These are phyloP conservation scores for Xylaria palmicola DNA, from an alignment of 495 filamentous ascomycete genomes.

Conservation along the genomic window DNA sequence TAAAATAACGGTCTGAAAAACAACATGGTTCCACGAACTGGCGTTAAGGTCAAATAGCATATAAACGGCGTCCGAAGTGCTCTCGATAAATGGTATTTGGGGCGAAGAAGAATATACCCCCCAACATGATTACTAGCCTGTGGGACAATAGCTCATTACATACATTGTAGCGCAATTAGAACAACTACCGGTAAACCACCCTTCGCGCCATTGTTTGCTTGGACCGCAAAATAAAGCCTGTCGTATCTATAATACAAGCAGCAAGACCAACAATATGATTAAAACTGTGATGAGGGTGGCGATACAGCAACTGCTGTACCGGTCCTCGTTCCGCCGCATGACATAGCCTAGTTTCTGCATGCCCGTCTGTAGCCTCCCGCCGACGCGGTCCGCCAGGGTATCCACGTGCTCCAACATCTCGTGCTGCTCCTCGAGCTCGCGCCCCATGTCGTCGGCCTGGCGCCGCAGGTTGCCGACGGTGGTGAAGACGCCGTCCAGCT, in stretches of 20 bases:
- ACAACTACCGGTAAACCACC: slow-evolving; percentile 17
- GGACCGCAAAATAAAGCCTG: slow-evolving; percentile 1
- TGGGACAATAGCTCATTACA: background rate
- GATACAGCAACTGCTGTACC: slow-evolving; percentile 89
- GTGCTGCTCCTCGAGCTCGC: slow-evolving; percentile 90
- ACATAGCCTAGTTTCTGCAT: slow-evolving; percentile 82
- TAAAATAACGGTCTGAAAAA: background rate
- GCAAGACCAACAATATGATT: slow-evolving; percentile 75
- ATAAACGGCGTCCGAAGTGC: background rate
- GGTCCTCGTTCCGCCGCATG: slow-evolving; percentile 89
- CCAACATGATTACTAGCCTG: background rate
- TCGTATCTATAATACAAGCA: slow-evolving; percentile 49
- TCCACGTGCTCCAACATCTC: slow-evolving; percentile 80
- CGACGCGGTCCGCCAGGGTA: slow-evolving; percentile 78
- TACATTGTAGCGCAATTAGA: slow-evolving; percentile 2
- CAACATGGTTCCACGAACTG: background rate
- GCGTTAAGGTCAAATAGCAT: slow-evolving; percentile 17
- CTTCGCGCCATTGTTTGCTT: slow-evolving; percentile 2
- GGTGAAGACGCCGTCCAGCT: slow-evolving; percentile 85
- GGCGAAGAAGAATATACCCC: no score
- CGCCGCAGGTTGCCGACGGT: slow-evolving; percentile 86
- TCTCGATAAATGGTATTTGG: slow-evolving; percentile 2
- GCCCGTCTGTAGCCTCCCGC: slow-evolving; percentile 78
- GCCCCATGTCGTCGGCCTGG: slow-evolving; percentile 92
- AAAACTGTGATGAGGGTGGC: slow-evolving; percentile 80